Conservation (phyloP, 495 filamentous ascomycete species). For the Xylaria nigripes region DNA sequence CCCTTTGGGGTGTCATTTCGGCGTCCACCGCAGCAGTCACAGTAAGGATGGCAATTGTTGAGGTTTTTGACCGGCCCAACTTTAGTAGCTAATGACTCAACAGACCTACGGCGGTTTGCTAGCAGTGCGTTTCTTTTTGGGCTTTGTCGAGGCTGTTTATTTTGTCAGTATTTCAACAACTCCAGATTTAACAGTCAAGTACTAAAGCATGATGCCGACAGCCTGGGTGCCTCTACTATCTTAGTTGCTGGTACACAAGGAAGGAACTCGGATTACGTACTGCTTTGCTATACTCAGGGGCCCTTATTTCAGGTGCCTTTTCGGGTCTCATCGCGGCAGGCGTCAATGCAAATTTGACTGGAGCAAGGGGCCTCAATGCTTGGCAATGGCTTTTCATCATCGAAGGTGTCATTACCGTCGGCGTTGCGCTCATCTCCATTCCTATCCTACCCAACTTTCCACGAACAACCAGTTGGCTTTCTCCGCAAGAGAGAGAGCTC, state of each 20-base stretch:
- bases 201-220: conserved; percentile 21
- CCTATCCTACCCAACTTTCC: conserved; percentile 73
- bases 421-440: conserved; percentile 39
- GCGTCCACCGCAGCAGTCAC: conserved; percentile 53
- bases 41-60: neutral
- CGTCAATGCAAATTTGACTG: conserved; percentile 42
- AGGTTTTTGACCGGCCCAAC: neutral
- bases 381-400: conserved; percentile 74
- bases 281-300: conserved; percentile 54
- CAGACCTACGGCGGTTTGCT: conserved; percentile 52
- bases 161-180: conserved; percentile 27
- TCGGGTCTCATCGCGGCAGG: conserved; percentile 56
- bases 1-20: conserved; percentile 67
- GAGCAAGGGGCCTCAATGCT: conserved; percentile 33
- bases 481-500: conserved; percentile 57
- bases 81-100: conserved; percentile 7
- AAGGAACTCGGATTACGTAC: conserved; percentile 50
- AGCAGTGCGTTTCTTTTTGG: conserved; percentile 62
- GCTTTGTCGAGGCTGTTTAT: conserved; percentile 50
- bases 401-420: conserved; percentile 53
- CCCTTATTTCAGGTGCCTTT: conserved; percentile 55
- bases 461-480: conserved; percentile 66
- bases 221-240: conserved; percentile 45
- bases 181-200: neutral
- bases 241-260: conserved; percentile 54